Evolutionary conservation across 1,284 basidiomycete genomes (phyloP).

Genomic region (Ganoderma sinense): DNA sequence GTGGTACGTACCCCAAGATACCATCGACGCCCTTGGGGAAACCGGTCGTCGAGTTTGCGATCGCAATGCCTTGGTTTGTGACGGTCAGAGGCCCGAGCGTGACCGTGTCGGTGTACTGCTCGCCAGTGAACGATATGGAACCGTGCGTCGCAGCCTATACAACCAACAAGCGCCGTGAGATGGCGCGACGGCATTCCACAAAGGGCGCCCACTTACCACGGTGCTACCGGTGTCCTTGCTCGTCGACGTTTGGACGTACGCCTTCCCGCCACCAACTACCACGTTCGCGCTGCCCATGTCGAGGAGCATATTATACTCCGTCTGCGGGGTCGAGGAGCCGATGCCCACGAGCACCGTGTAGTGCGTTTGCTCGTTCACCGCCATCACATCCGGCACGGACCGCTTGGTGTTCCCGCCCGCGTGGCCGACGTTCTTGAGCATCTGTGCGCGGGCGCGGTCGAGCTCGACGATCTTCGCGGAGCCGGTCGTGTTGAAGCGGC

Average conservation of each 20-base stretch:
- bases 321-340: constrained; percentile 32
- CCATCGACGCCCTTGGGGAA: constrained; percentile 18
- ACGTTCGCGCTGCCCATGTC: constrained; percentile 60
- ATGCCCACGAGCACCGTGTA: constrained; percentile 38
- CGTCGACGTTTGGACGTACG: constrained; percentile 55
- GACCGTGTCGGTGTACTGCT: constrained; percentile 53
- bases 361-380: constrained; percentile 35
- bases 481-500: too few relatives aligned
- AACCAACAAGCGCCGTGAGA: background rate
- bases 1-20: background rate
- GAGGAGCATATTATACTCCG: constrained; percentile 35
- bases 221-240: constrained; percentile 40
- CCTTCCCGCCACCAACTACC: constrained; percentile 60
- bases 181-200: too few relatives aligned
- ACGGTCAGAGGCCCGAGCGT: constrained; percentile 36
- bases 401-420: background rate
- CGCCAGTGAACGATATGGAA: constrained; percentile 5
- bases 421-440: constrained; percentile 25
- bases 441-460: constrained; percentile 37
- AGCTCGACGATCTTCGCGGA: constrained; percentile 25
- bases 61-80: constrained; percentile 49
- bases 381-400: constrained; percentile 32
- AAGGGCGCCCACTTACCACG: constrained; percentile 11
- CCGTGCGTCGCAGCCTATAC: constrained; percentile 32
- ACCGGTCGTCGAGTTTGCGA: constrained; percentile 49